These are phyloP conservation scores for Shiraia sp. DNA, from an alignment of 2,329 filamentous ascomycete species.

Conservation along the genomic window DNA sequence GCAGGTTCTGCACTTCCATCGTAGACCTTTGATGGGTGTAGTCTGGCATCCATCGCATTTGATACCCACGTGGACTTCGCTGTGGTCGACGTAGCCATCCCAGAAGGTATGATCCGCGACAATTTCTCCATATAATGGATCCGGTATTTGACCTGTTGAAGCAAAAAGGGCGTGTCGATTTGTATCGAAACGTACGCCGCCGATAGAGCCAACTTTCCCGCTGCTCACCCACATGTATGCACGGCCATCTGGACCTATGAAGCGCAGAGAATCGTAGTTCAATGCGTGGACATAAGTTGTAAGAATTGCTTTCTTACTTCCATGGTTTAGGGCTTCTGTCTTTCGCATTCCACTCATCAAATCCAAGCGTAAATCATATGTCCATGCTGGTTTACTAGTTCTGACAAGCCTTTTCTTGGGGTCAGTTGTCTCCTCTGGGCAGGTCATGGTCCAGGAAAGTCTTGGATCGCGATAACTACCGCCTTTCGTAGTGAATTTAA, in stretches of 20 bases:
- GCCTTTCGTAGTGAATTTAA: constrained; percentile 29
- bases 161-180: constrained; percentile 39
- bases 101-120: constrained; percentile 41
- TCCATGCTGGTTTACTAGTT: constrained; percentile 19
- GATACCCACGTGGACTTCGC: constrained; percentile 16
- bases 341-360: constrained; percentile 25
- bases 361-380: constrained; percentile 34
- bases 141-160: constrained; percentile 16
- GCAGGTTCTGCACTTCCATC: constrained; percentile 32
- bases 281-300: constrained; percentile 36
- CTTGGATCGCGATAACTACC: constrained; percentile 30
- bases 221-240: constrained; percentile 39
- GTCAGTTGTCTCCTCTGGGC: not conserved
- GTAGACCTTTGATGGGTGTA: constrained; percentile 26
- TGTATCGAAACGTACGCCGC: constrained; percentile 33
- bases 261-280: constrained; percentile 39
- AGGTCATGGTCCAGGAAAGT: constrained; percentile 34
- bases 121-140: constrained; percentile 40
- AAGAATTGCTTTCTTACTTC: constrained; percentile 20
- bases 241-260: constrained; percentile 31
- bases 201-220: constrained; percentile 23
- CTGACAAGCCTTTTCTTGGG: constrained; percentile 3
- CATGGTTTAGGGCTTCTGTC: constrained; percentile 24
- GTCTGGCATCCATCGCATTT: constrained; percentile 25
- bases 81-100: constrained; percentile 30